Evolutionary conservation across 371 early-diverging fungal genomes (phyloP).

Genomic region (Syncephalastrum monosporum): DNA sequence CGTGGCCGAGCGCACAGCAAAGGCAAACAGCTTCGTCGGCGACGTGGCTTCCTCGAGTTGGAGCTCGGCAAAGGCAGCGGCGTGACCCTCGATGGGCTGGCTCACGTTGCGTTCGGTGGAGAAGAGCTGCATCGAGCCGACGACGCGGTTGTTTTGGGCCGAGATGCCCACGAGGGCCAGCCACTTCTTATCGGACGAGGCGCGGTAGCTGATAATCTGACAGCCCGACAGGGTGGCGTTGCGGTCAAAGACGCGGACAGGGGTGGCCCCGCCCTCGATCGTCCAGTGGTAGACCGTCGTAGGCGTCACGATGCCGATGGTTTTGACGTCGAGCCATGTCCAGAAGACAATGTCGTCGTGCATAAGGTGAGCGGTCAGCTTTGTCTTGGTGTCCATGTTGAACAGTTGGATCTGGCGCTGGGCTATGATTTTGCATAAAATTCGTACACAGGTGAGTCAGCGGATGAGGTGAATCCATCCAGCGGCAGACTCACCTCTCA

Average conservation of each 20-base stretch:
- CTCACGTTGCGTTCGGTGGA: conserved; percentile 90
- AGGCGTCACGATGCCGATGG: conserved; percentile 91
- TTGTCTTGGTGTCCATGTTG: conserved; percentile 92
- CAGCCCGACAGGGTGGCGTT: conserved; percentile 78
- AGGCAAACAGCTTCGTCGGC: conserved; percentile 89
- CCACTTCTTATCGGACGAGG: conserved; percentile 92
- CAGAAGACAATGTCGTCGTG: conserved; percentile 94
- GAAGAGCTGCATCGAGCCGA: conserved; percentile 95
- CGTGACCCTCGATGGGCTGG: conserved; percentile 97
- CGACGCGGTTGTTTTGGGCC: conserved; percentile 87
- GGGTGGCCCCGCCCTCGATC: conserved; percentile 86
- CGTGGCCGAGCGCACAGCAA: conserved; percentile 82
- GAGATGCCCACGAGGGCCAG: conserved; percentile 92
- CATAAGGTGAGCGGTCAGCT: conserved; percentile 92
- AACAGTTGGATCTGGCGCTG: conserved; percentile 93
- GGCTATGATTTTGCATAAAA: conserved; percentile 48
- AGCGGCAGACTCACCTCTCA: conserved; percentile 72
- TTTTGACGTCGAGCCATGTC: conserved; percentile 91
- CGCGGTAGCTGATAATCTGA: conserved; percentile 95
- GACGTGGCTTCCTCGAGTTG: conserved; percentile 73
- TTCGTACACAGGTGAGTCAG: background rate
- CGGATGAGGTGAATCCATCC: background rate
- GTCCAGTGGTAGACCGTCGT: conserved; percentile 95
- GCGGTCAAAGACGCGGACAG: conserved; percentile 92
- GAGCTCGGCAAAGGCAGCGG: conserved; percentile 93